Evolutionary conservation across 2,329 filamentous ascomycete genomes (phyloP).

Genomic region (Torrubiella hemipterigena): DNA sequence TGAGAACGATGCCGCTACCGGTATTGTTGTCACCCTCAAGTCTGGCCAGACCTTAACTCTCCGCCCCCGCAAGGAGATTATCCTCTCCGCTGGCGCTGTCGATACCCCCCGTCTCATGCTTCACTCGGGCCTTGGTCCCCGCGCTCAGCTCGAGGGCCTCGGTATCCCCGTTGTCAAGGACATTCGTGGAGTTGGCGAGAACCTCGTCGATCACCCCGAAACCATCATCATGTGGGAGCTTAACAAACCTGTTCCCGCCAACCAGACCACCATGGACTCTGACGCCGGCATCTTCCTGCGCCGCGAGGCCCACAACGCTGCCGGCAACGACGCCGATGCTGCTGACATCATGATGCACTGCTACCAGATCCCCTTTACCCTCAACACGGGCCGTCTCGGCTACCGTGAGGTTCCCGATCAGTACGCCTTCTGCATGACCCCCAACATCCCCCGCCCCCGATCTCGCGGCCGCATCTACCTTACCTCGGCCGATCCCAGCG

Average conservation of each 20-base stretch:
- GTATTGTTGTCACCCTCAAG: conserved; percentile 53
- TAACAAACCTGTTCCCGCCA: conserved; percentile 59
- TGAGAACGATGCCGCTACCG: conserved; percentile 55
- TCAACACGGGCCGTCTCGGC: conserved; percentile 73
- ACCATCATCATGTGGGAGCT: conserved; percentile 62
- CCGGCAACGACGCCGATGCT: conserved; percentile 56
- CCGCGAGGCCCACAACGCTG: conserved; percentile 58
- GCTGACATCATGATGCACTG: conserved; percentile 94
- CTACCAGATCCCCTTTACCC: conserved; percentile 87
- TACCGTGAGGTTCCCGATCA: conserved; percentile 52
- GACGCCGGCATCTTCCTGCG: conserved; percentile 83
- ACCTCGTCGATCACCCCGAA: conserved; percentile 49
- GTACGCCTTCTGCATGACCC: conserved; percentile 87
- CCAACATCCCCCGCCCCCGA: conserved; percentile 75
- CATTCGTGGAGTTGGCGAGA: conserved; percentile 48
- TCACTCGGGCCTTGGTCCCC: conserved; percentile 44
- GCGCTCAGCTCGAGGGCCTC: conserved; percentile 38
- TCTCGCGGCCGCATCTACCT: conserved; percentile 69
- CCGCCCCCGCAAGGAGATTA: conserved; percentile 59
- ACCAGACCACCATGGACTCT: conserved; percentile 85
- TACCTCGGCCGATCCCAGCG: conserved; percentile 59
- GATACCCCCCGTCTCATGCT: conserved; percentile 63
- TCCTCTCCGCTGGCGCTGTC: conserved; percentile 69
- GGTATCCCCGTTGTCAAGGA: conserved; percentile 44
- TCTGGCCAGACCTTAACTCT: conserved; percentile 42